Base-by-base conservation (phyloP, 2,329 filamentous ascomycete species). In the Colletotrichum horii region DNA sequence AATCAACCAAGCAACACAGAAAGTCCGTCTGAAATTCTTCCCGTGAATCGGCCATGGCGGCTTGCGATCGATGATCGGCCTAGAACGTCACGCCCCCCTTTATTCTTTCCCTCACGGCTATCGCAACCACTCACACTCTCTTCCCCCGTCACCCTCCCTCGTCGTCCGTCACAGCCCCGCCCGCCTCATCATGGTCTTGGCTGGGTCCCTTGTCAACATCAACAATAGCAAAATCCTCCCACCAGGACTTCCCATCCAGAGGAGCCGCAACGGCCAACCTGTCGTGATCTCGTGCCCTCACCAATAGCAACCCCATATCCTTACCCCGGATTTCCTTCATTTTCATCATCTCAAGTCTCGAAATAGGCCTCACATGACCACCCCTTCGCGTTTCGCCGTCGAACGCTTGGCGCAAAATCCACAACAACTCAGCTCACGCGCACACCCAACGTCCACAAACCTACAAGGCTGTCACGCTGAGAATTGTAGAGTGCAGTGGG, bases 31-130 rank as follows among this genome's bases (percentile, higher is more conserved):
- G 26, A 26, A 64, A 36, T n/a, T 22, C 24, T 12, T 30, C 62
- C 69, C 56, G 70, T 55, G 30, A 65, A 76, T 76, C 70, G 74
- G 64, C 58, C 32, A n/a, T 48, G 22, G 43, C 24, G 26, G 64
- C 64, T 30, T 36, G 38, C 48, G 34, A 76, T 76, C 74, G 74
- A 74, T 69, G 70, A 76, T 76, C 74, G 58, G 70, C 28, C 64
- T 16, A 55, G 43, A 48, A 64, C 56, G 69, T 68, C 62, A 48
- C 36, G 58, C 22, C 43, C 55, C 62, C 32, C 30, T 32, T 38
- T 52, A 52, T 22, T 52, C 11, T 52, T 52, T 22, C 43, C 43
- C 43, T 22, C 43, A 52, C n/a, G 43, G 43, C 43, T 52, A 52
- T 52, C 43, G 43, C n/a, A 52, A 52, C 24, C 38, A 52, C 34